phyloP scores from a whole-genome alignment of 305 asterid genomes.

The Solanum aculeatissimum region DNA sequence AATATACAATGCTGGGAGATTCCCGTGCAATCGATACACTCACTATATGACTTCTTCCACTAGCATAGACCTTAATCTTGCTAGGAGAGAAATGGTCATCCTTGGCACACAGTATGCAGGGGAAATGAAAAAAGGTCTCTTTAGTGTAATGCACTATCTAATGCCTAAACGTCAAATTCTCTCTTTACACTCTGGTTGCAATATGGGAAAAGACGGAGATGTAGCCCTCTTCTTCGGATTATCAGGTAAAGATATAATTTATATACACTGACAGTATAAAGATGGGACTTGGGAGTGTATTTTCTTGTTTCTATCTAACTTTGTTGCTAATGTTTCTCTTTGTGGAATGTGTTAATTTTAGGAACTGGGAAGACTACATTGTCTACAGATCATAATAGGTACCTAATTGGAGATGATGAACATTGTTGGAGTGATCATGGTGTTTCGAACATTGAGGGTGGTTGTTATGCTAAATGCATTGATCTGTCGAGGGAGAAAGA shows the following conservation, averaged over 20 bases:
- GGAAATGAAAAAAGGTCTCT: conserved; percentile 94
- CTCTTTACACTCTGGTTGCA: conserved; percentile 86
- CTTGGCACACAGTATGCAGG: conserved; percentile 96
- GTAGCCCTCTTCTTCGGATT: conserved; percentile 91
- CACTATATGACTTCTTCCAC: conserved; percentile 95
- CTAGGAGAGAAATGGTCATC: conserved; percentile 86
- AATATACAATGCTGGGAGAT: conserved; percentile 90
- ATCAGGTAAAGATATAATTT: conserved; percentile 40
- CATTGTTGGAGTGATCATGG: conserved; percentile 96
- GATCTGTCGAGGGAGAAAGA: conserved; percentile 78
- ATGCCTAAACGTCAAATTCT: conserved; percentile 93
- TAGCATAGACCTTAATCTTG: conserved; percentile 85
- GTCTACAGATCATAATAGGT: conserved; percentile 78
- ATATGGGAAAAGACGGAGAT: conserved; percentile 85
- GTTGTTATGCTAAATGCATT: conserved; percentile 92
- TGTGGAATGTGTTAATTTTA: conserved; percentile 2
- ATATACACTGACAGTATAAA: background rate
- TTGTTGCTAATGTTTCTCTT: background rate
- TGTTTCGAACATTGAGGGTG: conserved; percentile 92
- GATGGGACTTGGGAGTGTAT: background rate
- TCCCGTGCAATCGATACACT: conserved; percentile 90
- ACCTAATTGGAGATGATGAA: conserved; percentile 91
- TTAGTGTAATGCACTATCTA: conserved; percentile 87
- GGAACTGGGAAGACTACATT: conserved; percentile 94
- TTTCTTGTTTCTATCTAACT: background rate